Evolutionary conservation across 257 asterid genomes (phyloP), one percentile per base, ranked within the genome.

Genomic region (Capsicum chinense): DNA sequence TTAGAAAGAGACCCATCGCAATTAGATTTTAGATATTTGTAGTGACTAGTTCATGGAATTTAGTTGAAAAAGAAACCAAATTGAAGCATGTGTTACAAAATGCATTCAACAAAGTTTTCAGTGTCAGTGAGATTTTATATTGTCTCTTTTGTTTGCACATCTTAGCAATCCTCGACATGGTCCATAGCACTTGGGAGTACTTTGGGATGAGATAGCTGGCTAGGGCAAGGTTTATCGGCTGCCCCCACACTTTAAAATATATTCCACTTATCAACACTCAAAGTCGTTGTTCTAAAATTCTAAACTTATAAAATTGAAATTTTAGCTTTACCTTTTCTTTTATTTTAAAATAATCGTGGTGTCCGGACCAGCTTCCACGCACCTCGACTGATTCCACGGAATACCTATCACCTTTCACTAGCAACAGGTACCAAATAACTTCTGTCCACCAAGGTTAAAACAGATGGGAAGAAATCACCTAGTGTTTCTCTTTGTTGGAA

Each of bases 181-280:
- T 39, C 79, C 79, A 39, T 69, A 7, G 8, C 79, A 69, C 56
- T 69, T 69, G 3, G 44, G 62, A 19, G 35, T 39, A 39, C 42
- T 56, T 76, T 52, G 17, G 62, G 47, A 33, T 50, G 80, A 74
- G 62, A 74, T 17, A 73, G 21, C 10, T 71, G n/a, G 80, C 74
- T 35, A 35, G 50, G 74, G 48, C 56, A 13, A 39, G 42, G 56
- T 42, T 39, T 19, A 37, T 1, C 15, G 26, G 26, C 11, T 37
- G 26, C 13, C 11, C 54, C 52, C 7, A 9, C 14, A 9, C 26
- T 13, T 12, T 13, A 67, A 14, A 67, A 67, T 26, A 26, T 26
- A 26, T 0, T 13, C 11, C 6, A 35, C 11, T 13, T 67, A 67
- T 67, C 9, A 67, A 35, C 6, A 67, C 12, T 44, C 6, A 44